These are phyloP conservation scores for Lizanozyma gosingica DNA, from an alignment of 1,139 yeast genomes.

Conservation along the genomic window DNA sequence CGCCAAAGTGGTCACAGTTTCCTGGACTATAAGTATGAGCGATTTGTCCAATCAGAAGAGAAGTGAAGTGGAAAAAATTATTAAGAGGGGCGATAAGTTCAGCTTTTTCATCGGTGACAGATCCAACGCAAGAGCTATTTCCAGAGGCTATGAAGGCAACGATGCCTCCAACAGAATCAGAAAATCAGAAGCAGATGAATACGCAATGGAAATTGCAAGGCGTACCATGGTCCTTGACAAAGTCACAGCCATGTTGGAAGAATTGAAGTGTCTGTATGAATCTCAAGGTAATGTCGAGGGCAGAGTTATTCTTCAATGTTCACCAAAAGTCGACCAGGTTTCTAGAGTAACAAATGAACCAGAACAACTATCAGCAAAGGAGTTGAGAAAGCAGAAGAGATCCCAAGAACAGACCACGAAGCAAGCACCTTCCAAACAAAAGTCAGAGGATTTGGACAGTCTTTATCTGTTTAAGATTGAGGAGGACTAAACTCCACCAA, in stretches of 20 bases:
- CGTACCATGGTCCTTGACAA: conserved; percentile 11
- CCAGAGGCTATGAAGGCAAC: conserved; percentile 3
- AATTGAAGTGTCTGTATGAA: conserved; percentile 20
- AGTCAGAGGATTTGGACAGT: conserved; percentile 32
- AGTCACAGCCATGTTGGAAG: conserved; percentile 19
- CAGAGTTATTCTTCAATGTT: not conserved
- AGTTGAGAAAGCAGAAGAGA: conserved; percentile 12
- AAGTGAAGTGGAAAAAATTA: conserved; percentile 23
- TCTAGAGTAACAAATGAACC: not conserved
- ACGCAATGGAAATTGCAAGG: conserved; percentile 5
- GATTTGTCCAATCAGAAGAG: conserved; percentile 33
- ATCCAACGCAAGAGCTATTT: conserved; percentile 4
- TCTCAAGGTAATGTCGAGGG: conserved; percentile 21
- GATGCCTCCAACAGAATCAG: conserved; percentile 3
- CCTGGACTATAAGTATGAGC: conserved; percentile 32
- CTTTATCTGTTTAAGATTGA: conserved; percentile 35
- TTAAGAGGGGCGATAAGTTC: conserved; percentile 27
- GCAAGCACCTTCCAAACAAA: conserved; percentile 8
- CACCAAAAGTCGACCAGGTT: not conserved
- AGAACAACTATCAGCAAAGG: conserved; percentile 15
- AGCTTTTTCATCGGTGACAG: conserved; percentile 20
- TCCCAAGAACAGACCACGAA: conserved; percentile 5
- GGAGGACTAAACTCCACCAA: conserved; percentile 14
- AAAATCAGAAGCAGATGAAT: conserved; percentile 4
- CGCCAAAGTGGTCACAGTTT: conserved; percentile 23